Conservation (phyloP, 208 protist genomes). For the Herpetomonas tarakana region DNA sequence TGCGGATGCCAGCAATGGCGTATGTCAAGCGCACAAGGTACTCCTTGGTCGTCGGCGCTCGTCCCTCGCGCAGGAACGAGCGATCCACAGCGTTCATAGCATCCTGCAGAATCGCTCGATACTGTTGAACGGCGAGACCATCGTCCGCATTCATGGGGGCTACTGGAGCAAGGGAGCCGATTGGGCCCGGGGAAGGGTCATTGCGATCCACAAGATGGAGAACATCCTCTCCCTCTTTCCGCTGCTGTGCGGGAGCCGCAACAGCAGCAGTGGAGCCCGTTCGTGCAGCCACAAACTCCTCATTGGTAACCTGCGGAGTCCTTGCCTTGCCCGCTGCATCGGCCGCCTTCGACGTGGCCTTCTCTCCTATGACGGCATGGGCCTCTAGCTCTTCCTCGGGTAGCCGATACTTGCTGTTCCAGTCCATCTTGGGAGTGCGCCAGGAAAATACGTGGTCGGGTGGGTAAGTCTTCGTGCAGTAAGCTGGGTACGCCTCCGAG, state of each 20-base stretch:
- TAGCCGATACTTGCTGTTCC: conserved; percentile 64
- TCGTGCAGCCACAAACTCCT: not conserved
- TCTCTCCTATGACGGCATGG: not conserved
- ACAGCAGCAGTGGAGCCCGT: not conserved
- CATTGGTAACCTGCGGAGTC: not conserved
- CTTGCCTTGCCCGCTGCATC: not conserved
- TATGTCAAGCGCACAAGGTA: conserved; percentile 67
- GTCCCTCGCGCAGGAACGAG: conserved; percentile 70
- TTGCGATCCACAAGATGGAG: not conserved
- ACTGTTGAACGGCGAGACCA: conserved; percentile 64
- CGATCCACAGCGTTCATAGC: conserved; percentile 70
- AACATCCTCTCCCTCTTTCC: not conserved
- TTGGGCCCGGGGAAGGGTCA: conserved; percentile 1
- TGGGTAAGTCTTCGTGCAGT: conserved; percentile 51
- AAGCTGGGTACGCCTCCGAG: conserved; percentile 61
- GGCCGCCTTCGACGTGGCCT: not conserved
- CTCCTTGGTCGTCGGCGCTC: conserved; percentile 56
- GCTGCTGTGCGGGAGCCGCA: not conserved
- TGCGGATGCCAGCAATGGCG: conserved; percentile 66
- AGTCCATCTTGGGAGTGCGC: conserved; percentile 76
- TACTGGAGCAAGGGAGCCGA: conserved; percentile 40
- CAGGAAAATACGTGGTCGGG: conserved; percentile 55
- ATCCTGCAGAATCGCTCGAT: conserved; percentile 77
- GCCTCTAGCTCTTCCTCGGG: conserved; percentile 33
- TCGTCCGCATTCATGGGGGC: conserved; percentile 39